Conservation (phyloP, 495 filamentous ascomycete species). For the Neurospora sp. region DNA sequence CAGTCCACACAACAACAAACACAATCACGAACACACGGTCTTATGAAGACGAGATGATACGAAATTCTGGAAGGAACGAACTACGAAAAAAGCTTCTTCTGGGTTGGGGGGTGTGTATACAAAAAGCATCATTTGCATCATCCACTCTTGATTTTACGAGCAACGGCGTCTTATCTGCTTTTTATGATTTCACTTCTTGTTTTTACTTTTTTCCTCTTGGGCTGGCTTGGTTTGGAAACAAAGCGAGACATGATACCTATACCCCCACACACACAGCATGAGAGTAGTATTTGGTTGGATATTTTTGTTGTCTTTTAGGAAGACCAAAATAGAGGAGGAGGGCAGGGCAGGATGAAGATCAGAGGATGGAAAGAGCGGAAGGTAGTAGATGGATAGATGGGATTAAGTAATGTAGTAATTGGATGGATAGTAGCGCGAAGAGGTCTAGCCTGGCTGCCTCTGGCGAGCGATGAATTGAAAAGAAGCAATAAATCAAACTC, state of each 20-base stretch:
- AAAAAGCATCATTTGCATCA: not conserved
- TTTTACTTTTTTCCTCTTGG: not conserved
- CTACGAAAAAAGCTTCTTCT: not conserved
- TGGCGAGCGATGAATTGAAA: not conserved
- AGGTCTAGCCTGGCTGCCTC: not conserved
- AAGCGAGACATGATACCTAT: not conserved
- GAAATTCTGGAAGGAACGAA: not conserved
- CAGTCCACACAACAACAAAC: not conserved
- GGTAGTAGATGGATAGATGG: not conserved
- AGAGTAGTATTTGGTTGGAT: not conserved
- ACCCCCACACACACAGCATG: not conserved
- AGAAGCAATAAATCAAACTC: not conserved
- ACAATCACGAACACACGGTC: not conserved
- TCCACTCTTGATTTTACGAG: not conserved
- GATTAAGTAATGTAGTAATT: not conserved
- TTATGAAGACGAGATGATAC: not conserved
- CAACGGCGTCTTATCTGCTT: not conserved
- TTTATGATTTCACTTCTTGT: not conserved
- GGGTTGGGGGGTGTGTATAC: not conserved
- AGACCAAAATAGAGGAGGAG: not conserved
- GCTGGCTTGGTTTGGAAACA: not conserved
- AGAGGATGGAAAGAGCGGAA: not conserved
- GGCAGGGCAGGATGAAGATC: not conserved
- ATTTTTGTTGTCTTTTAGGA: no score
- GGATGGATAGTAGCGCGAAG: not conserved